Evolutionary conservation across 805 yeast species (phyloP).

Genomic region (Yarrowia sp.): DNA sequence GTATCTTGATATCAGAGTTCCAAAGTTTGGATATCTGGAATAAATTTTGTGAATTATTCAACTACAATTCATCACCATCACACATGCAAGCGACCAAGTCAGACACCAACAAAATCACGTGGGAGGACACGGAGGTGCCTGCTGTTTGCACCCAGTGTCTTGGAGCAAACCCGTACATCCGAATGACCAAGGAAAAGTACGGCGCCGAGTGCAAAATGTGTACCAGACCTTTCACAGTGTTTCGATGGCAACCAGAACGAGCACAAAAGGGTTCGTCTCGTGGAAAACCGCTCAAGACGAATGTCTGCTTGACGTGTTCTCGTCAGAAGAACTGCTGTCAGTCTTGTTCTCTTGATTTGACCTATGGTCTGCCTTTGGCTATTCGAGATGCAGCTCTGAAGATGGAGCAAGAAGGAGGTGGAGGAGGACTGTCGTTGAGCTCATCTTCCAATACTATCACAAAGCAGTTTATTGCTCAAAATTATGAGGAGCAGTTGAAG

Average conservation of each 20-base stretch:
- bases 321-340: slow-evolving; percentile 85
- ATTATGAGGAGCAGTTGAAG: slow-evolving; percentile 51
- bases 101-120: slow-evolving; percentile 49
- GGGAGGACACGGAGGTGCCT: slow-evolving; percentile 57
- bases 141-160: slow-evolving; percentile 77
- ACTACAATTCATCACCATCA: slow-evolving; percentile 3
- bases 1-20: not conserved
- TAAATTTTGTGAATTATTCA: not conserved
- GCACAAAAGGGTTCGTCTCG: slow-evolving; percentile 51
- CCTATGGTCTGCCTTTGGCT: slow-evolving; percentile 79
- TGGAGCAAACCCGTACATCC: slow-evolving; percentile 69
- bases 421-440: slow-evolving; percentile 47
- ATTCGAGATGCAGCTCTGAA: slow-evolving; percentile 81
- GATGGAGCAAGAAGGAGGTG: slow-evolving; percentile 62
- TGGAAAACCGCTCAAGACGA: slow-evolving; percentile 52
- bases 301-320: slow-evolving; percentile 82
- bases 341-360: slow-evolving; percentile 80
- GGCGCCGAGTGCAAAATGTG: slow-evolving; percentile 90
- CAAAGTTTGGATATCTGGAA: not conserved
- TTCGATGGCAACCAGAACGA: slow-evolving; percentile 68
- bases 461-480: slow-evolving; percentile 63
- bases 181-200: slow-evolving; percentile 69
- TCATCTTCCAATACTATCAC: slow-evolving; percentile 62
- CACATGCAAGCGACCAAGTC: slow-evolving; percentile 44
- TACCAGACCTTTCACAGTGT: slow-evolving; percentile 82